Conservation (phyloP, 73 alveolate genomes). For the Paramecium pentaurelia region DNA sequence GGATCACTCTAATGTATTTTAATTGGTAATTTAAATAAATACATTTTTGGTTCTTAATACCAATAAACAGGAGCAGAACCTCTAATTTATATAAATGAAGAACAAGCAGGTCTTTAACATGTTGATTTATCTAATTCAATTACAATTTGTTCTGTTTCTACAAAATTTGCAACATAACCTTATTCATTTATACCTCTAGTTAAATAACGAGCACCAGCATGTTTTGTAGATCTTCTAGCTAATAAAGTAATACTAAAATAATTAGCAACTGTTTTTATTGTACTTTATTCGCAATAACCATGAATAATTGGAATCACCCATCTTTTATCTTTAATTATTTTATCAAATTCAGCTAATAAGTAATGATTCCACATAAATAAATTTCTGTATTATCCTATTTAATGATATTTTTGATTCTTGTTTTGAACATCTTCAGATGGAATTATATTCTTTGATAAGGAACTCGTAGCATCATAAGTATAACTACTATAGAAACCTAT, state of each 20-base stretch:
- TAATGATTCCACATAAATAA: conserved; percentile 89
- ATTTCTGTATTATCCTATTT: conserved; percentile 64
- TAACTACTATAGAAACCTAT: conserved; percentile 82
- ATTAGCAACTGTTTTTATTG: conserved; percentile 61
- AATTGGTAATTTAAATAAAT: conserved; percentile 84
- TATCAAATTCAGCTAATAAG: conserved; percentile 70
- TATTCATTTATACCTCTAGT: conserved; percentile 93
- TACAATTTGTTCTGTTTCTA: conserved; percentile 88
- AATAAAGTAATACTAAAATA: conserved; percentile 67
- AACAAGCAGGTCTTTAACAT: conserved; percentile 54
- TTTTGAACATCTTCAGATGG: not conserved
- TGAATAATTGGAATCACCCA: conserved; percentile 93
- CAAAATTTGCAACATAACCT: conserved; percentile 91
- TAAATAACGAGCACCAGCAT: conserved; percentile 92
- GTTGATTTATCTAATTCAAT: conserved; percentile 64
- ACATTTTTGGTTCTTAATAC: conserved; percentile 85
- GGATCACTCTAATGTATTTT: conserved; percentile 66
- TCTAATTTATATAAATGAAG: conserved; percentile 87
- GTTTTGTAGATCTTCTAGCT: conserved; percentile 85
- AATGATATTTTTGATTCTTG: not conserved
- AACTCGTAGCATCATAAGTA: conserved; percentile 77
- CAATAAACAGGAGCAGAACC: conserved; percentile 97
- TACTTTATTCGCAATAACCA: conserved; percentile 79
- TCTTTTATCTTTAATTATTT: conserved; percentile 68
- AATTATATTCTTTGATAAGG: conserved; percentile 74